Base-by-base conservation (phyloP, 441 rosid genomes). In the Manihot esculenta region DNA sequence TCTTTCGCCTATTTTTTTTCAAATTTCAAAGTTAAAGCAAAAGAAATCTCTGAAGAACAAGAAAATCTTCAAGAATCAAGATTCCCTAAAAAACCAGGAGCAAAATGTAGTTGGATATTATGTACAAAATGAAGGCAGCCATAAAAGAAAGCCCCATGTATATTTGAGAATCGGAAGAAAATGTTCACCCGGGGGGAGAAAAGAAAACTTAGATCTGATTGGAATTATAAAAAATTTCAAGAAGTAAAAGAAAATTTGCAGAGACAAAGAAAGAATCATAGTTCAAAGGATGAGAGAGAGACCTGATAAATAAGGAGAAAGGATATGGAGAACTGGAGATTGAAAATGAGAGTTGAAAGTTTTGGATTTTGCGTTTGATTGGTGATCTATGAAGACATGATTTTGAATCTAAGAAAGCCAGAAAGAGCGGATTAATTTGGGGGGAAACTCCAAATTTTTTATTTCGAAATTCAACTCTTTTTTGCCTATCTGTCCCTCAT, bases 401-500 rank as follows among this genome's bases (percentile, higher is more conserved):
- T 35, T 69, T 64, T 63, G 70, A 74, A 74, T 14, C 24, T 50
- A 12, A n/a, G 7, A 17, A 3, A 13, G 38, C 54, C 69, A n/a
- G 7, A 10, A 66, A 58, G 13, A 57, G 81, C 82, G 81, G 78
- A 48, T 72, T n/a, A n/a, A 24, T 79, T 74, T 78, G 15, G 78
- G 84, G 65, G 85, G 82, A 82, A 82, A 84, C 76, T 2, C 3
- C 47, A 1, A 58, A 50, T 0, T 68, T 76, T 74, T 42, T 71
- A 57, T 64, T 81, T 81, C 76, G 70, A 74, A 80, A 73, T 33
- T 14, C 69, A 72, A 70, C 4, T 0, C 13, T 3, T 10, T 48
- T 48, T 61, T 64, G 35, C 76, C 17, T 0, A 20, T 63, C 1
- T 70, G 24, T 6, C 68, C 73, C 65, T 54, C 0, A 0, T 7